Conservation (phyloP, 768 basidiomycete genomes). For the Pleurotus eryngii region DNA sequence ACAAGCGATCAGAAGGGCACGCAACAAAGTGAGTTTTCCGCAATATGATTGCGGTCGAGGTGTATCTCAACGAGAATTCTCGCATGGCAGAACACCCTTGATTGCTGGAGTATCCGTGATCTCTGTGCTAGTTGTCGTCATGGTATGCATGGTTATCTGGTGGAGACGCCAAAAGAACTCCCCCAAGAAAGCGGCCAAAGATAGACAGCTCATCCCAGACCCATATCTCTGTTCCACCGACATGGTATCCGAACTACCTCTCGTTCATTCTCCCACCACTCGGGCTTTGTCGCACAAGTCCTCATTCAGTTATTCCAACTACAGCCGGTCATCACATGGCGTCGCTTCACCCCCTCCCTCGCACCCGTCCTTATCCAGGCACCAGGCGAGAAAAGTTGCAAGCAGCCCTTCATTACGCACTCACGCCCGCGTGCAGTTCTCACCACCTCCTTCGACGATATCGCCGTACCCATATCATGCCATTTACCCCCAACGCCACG, state of each 20-base stretch:
- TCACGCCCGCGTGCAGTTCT: neutral
- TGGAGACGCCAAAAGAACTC: neutral
- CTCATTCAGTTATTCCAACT: neutral
- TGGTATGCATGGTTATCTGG: neutral
- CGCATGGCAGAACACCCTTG: neutral
- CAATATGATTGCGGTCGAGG: neutral
- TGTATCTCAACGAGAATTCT: neutral
- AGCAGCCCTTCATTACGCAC: neutral
- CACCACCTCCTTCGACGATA: neutral
- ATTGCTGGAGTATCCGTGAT: neutral
- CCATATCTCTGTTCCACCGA: neutral
- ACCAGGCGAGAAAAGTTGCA: neutral
- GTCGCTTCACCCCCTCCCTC: neutral
- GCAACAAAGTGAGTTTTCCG: neutral
- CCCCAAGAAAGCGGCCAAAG: neutral
- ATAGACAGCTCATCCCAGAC: neutral
- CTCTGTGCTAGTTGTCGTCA: neutral
- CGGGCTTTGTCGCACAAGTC: neutral
- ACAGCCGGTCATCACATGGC: neutral
- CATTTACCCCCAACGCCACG: neutral
- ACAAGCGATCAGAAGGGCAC: neutral
- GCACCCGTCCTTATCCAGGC: neutral
- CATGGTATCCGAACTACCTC: neutral
- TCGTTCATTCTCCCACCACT: neutral
- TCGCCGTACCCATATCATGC: neutral